phyloP scores from a whole-genome alignment of 2,329 filamentous ascomycete genomes.

The Gaeumannomyces tritici region DNA sequence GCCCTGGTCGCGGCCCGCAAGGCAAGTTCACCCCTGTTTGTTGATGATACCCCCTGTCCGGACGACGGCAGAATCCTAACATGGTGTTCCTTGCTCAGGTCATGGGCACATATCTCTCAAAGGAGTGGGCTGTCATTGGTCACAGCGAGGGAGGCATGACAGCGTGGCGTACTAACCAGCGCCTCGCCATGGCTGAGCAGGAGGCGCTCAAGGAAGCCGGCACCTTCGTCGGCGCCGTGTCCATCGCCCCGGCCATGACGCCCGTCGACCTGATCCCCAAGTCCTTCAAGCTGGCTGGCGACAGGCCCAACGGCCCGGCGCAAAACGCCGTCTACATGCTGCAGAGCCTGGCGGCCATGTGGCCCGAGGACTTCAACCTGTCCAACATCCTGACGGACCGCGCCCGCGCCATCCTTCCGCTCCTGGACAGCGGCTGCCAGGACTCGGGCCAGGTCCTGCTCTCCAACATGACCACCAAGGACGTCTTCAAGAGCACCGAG shows the following conservation, averaged over 20 bases:
- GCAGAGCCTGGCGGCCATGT: constrained; percentile 9
- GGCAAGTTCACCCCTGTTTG: not conserved
- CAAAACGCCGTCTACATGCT: constrained; percentile 10
- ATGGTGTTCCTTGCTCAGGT: not conserved
- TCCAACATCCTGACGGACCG: constrained; percentile 10
- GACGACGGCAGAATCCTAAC: not conserved
- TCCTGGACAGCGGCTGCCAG: constrained; percentile 8
- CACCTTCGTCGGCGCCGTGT: constrained; percentile 8
- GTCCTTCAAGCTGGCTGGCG: constrained; percentile 5
- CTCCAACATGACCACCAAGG: constrained; percentile 4
- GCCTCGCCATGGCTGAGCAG: constrained; percentile 9
- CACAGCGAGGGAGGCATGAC: constrained; percentile 16
- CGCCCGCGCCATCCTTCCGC: constrained; percentile 1
- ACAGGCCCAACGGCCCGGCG: constrained; percentile 5
- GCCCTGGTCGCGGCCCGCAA: constrained; percentile 10
- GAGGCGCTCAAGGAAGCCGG: constrained; percentile 6
- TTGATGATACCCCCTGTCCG: too few species aligned
- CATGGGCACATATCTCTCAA: constrained; percentile 6
- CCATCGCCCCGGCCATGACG: constrained; percentile 7
- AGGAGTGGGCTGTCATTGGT: constrained; percentile 14
- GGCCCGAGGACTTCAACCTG: constrained; percentile 6
- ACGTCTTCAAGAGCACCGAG: constrained; percentile 9
- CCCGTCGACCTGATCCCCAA: constrained; percentile 7
- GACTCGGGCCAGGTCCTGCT: constrained; percentile 7
- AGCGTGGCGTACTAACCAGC: constrained; percentile 14